A percentile compares a stretch with the other conserved stretches of the same genome.
Evolutionary conservation across 1,284 basidiomycete species (phyloP).

Genomic region (Ceratobasidium sp.): DNA sequence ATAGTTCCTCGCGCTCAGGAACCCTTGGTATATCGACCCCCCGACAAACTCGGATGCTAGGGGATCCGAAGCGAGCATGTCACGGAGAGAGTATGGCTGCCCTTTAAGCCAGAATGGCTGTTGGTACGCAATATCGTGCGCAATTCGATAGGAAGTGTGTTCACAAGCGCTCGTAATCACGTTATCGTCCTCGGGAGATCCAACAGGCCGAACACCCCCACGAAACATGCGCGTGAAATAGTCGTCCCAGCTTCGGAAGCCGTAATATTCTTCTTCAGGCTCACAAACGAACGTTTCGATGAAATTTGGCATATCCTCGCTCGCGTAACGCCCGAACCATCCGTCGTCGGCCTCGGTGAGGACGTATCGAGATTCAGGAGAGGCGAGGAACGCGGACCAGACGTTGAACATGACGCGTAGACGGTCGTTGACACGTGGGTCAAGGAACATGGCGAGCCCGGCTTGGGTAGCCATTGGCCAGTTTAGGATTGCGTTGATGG

Average conservation of each 20-base stretch:
- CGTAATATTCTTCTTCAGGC: slow-evolving; percentile 55
- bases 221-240: slow-evolving; percentile 58
- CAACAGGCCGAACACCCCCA: slow-evolving; percentile 56
- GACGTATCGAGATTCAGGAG: slow-evolving; percentile 55
- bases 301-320: slow-evolving; percentile 51
- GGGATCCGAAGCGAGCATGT: slow-evolving; percentile 61
- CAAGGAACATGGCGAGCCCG: slow-evolving; percentile 17
- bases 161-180: slow-evolving; percentile 56
- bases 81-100: slow-evolving; percentile 62
- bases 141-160: slow-evolving; percentile 52
- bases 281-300: slow-evolving; percentile 58
- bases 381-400: slow-evolving; percentile 58
- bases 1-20: slow-evolving; percentile 65
- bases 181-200: slow-evolving; percentile 56
- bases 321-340: slow-evolving; percentile 57
- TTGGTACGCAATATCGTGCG: slow-evolving; percentile 56
- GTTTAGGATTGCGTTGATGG: slow-evolving; percentile 61
- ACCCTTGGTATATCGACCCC: slow-evolving; percentile 70
- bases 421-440: slow-evolving; percentile 29
- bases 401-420: slow-evolving; percentile 36
- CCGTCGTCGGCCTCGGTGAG: slow-evolving; percentile 53
- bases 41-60: slow-evolving; percentile 61
- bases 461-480: slow-evolving; percentile 34
- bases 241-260: slow-evolving; percentile 59
- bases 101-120: slow-evolving; percentile 67